Conservation (phyloP, 148 eudicot genomes). For the Dysphania ambrosioides region DNA sequence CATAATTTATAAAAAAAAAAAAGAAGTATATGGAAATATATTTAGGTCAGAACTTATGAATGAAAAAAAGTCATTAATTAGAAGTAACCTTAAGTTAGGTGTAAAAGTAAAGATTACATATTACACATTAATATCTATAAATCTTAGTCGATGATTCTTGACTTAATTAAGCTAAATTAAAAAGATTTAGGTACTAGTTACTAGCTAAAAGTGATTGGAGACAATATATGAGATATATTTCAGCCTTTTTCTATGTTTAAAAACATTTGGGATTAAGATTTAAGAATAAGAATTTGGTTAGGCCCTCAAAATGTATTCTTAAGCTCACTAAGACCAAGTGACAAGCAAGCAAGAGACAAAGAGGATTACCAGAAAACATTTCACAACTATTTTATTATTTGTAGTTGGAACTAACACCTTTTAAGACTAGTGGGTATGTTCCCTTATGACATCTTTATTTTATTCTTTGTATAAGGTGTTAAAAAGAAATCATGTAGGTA, state of each 20-base stretch:
- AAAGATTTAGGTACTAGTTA: not conserved
- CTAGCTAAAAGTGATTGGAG: slow-evolving; percentile 1
- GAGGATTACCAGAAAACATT: slow-evolving; percentile 33
- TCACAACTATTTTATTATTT: slow-evolving; percentile 27
- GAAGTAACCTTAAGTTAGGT: slow-evolving; percentile 62
- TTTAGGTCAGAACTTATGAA: slow-evolving; percentile 1
- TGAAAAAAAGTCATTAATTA: slow-evolving; percentile 27
- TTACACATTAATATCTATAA: slow-evolving; percentile 10
- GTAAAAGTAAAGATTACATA: slow-evolving; percentile 41
- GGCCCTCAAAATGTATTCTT: slow-evolving; percentile 22
- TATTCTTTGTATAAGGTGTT: not conserved
- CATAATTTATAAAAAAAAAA: not conserved
- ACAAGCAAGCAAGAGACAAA: too few species aligned
- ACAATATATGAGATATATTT: slow-evolving; percentile 18
- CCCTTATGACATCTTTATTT: slow-evolving; percentile 4
- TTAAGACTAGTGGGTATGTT: slow-evolving; percentile 22
- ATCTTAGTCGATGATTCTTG: too few species aligned
- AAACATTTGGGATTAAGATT: too few species aligned
- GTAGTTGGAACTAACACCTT: slow-evolving; percentile 41
- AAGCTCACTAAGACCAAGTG: slow-evolving; percentile 10
- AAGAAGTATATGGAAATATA: not conserved
- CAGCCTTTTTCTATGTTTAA: not conserved
- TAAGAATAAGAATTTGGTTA: slow-evolving; percentile 36
- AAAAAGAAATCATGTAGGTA: slow-evolving; percentile 14
- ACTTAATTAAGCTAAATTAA: too few species aligned